Base-by-base conservation (phyloP, 345 rosid genomes). In the Geranium brycei region DNA sequence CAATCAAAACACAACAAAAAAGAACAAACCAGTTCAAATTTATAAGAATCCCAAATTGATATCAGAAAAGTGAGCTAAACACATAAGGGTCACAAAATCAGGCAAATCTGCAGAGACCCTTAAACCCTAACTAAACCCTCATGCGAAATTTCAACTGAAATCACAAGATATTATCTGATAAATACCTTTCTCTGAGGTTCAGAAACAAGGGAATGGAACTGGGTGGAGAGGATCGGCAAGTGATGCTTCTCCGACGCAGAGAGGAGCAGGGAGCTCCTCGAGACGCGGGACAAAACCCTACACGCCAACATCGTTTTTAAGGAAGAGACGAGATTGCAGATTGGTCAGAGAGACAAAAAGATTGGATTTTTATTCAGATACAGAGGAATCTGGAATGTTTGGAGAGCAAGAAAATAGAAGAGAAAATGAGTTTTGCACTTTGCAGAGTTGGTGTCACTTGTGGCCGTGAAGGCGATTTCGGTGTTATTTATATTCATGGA, bases 221-320 rank as follows among this genome's bases (percentile, higher is more conserved):
- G 81, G 51, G 72, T 38, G 62, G 79, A 66, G 57, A 68, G 66
- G 57, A 68, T 47, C n/a, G 80, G 81, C 61, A 56, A 64, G 63
- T 63, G 87, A 40, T 72, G 75, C 63, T 73, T 80, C 75, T 28
- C 70, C 38, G 81, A 65, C 58, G 76, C 66, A 64, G 73, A 60
- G 58, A 78, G 70, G 31, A 83, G 73, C 66, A 70, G 65, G 62
- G 84, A 69, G 78, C 79, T 72, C 74, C 84, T 72, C 31, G 86
- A 79, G 61, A 72, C 71, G 78, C 85, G 83, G 5, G 88, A 79
- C 32, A 88, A 62, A 72, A 77, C 80, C 78, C 82, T 81, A 28
- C 79, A 75, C 23, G 77, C 73, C 81, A 80, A 71, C 90, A 87
- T 87, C 53, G 41, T 7, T 23, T 23, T 23, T 23, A 35, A 35